phyloP scores from a whole-genome alignment of 257 asterid species.

The Nicotiana knightiana region DNA sequence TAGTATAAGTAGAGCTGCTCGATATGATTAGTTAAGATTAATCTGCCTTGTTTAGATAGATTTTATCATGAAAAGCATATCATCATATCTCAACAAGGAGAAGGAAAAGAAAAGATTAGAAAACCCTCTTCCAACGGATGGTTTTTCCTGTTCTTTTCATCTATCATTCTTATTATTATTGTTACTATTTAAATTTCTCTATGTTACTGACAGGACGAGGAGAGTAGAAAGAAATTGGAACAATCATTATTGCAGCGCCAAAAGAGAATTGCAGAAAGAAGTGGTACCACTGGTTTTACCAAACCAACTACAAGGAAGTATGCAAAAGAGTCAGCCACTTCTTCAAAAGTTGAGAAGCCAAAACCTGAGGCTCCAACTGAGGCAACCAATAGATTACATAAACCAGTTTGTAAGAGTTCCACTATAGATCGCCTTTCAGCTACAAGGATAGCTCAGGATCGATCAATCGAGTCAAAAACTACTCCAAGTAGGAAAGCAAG shows the following conservation, averaged over 20 bases:
- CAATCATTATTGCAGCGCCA: conserved; percentile 54
- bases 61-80: too few relatives aligned
- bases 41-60: too few relatives aligned
- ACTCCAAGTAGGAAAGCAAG: conserved; percentile 31
- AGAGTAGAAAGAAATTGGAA: conserved; percentile 61
- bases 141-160: background rate
- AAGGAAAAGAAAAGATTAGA: too few relatives aligned
- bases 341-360: conserved; percentile 28
- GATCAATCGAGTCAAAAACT: conserved; percentile 31
- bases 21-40: background rate
- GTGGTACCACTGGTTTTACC: conserved; percentile 35
- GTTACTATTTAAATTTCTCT: background rate
- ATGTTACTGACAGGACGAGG: conserved; percentile 51
- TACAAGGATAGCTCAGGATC: conserved; percentile 41
- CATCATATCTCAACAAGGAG: too few relatives aligned
- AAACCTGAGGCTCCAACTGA: conserved; percentile 24
- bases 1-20: too few relatives aligned
- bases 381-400: conserved; percentile 31
- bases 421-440: conserved; percentile 66
- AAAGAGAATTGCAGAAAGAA: conserved; percentile 78
- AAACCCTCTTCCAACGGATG: background rate
- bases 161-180: background rate
- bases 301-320: conserved; percentile 27
- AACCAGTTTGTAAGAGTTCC: conserved; percentile 47
- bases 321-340: conserved; percentile 28